A percentile compares a stretch with the other conserved stretches of the same genome.
Evolutionary conservation across 2,329 filamentous ascomycete species (phyloP).

Genomic region (Colletotrichum sp.): DNA sequence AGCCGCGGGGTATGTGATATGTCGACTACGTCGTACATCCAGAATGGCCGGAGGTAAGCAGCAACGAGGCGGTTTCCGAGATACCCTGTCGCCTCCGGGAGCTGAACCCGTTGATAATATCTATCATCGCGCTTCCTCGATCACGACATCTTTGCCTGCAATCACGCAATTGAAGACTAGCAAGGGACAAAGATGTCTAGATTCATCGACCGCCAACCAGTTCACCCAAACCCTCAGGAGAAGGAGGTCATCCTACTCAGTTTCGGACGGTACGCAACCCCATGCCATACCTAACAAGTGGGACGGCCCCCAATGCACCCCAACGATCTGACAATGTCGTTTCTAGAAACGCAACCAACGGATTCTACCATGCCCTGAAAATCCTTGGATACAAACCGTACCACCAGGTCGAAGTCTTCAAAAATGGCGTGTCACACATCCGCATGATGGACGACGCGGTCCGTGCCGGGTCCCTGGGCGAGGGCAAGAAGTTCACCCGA

Average conservation of each 20-base stretch:
- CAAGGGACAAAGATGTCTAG: slow-evolving; percentile 32
- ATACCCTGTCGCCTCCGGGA: neutral
- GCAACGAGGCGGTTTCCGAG: neutral
- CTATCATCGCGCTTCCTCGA: neutral
- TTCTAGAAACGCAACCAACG: slow-evolving; percentile 37
- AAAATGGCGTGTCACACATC: slow-evolving; percentile 25
- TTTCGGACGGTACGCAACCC: slow-evolving; percentile 35
- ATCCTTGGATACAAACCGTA: slow-evolving; percentile 40
- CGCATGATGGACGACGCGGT: slow-evolving; percentile 34
- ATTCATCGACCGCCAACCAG: slow-evolving; percentile 36
- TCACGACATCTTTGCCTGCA: neutral
- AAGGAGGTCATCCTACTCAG: slow-evolving; percentile 42
- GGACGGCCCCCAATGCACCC: neutral
- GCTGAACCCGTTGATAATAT: neutral
- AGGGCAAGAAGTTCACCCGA: slow-evolving; percentile 33
- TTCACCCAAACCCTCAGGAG: slow-evolving; percentile 31
- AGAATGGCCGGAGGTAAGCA: neutral
- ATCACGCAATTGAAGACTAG: neutral
- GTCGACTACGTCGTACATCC: neutral
- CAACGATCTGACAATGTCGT: neutral
- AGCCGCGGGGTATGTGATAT: neutral
- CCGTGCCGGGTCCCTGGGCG: slow-evolving; percentile 29
- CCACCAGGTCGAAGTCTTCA: slow-evolving; percentile 37
- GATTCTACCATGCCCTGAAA: slow-evolving; percentile 37
- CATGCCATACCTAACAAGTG: neutral